Evolutionary conservation across 106 monocot species (phyloP).

Genomic region (Platanthera zijinensis): DNA sequence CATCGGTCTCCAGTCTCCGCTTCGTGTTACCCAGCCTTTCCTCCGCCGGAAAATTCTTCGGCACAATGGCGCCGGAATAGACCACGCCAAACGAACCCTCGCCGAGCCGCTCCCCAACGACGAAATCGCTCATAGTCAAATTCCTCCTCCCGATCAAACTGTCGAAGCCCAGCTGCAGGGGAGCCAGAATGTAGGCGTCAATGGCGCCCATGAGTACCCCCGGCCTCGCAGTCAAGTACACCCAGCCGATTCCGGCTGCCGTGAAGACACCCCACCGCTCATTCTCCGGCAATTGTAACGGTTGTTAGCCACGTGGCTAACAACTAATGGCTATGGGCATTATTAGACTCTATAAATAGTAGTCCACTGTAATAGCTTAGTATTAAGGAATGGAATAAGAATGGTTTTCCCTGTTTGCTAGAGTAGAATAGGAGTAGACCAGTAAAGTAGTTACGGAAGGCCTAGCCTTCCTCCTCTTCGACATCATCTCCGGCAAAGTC

Average conservation of each 20-base stretch:
- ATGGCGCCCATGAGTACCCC: slow-evolving; percentile 85
- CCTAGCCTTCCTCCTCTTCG: no score
- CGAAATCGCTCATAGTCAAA: slow-evolving; percentile 71
- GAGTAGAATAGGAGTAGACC: no score
- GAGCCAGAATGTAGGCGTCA: slow-evolving; percentile 77
- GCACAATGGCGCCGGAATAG: slow-evolving; percentile 70
- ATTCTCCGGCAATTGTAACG: slow-evolving; percentile 40
- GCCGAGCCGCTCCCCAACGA: slow-evolving; percentile 71
- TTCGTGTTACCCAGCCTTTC: slow-evolving; percentile 32
- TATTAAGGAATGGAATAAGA: no score
- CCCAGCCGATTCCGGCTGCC: slow-evolving; percentile 37
- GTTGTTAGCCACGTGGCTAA: no score
- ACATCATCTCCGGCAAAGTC: no score
- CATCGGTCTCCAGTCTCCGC: slow-evolving; percentile 35
- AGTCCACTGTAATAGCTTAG: no score
- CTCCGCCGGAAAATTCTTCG: slow-evolving; percentile 38
- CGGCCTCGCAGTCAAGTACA: slow-evolving; percentile 82
- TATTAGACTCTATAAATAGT: no score
- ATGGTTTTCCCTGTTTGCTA: no score
- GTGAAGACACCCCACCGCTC: slow-evolving; percentile 51
- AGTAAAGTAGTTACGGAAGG: no score
- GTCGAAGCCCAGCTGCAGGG: slow-evolving; percentile 64
- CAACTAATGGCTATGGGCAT: no score
- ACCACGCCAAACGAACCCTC: slow-evolving; percentile 93
- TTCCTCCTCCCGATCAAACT: slow-evolving; percentile 66